Evolutionary conservation across 768 basidiomycete species (phyloP).

Genomic region (Lactifluus echinatus): DNA sequence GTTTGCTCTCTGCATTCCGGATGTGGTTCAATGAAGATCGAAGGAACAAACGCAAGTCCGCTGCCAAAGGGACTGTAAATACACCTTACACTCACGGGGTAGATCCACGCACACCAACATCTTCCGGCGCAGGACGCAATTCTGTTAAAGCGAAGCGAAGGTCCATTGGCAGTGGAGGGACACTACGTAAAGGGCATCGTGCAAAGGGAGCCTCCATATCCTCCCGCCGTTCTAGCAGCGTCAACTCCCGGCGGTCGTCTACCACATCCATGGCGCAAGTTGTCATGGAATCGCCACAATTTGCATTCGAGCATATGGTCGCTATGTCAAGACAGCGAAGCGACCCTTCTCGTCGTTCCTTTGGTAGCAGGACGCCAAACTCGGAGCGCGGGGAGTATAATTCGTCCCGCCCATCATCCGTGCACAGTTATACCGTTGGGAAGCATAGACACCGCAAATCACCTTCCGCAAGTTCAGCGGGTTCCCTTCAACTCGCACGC

Average conservation of each 20-base stretch:
- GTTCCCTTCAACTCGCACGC: constrained; percentile 46
- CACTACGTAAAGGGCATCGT: constrained; percentile 37
- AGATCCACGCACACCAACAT: constrained; percentile 8
- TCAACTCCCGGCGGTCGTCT: constrained; percentile 75
- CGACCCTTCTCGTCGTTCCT: constrained; percentile 56
- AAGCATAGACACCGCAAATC: constrained; percentile 62
- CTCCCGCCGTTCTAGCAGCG: constrained; percentile 83
- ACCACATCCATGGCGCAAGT: constrained; percentile 39
- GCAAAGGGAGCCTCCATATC: constrained; percentile 64
- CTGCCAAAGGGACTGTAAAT: constrained; percentile 13
- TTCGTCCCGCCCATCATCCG: constrained; percentile 69
- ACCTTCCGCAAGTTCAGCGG: constrained; percentile 68
- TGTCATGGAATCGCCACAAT: constrained; percentile 49
- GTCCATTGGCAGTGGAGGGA: constrained; percentile 33
- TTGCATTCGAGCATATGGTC: constrained; percentile 33
- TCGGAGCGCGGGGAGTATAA: constrained; percentile 74
- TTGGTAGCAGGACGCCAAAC: constrained; percentile 78
- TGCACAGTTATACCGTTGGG: constrained; percentile 62
- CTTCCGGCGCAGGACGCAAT: constrained; percentile 22
- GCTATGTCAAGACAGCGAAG: constrained; percentile 35
- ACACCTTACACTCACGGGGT: constrained; percentile 7
- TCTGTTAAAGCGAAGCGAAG: constrained; percentile 39
- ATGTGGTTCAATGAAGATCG: constrained; percentile 90
- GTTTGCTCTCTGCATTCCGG: constrained; percentile 76
- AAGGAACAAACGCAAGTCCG: constrained; percentile 73